These are phyloP conservation scores for Botrytis galanthina DNA, from an alignment of 2,329 filamentous ascomycete species.

Conservation along the genomic window DNA sequence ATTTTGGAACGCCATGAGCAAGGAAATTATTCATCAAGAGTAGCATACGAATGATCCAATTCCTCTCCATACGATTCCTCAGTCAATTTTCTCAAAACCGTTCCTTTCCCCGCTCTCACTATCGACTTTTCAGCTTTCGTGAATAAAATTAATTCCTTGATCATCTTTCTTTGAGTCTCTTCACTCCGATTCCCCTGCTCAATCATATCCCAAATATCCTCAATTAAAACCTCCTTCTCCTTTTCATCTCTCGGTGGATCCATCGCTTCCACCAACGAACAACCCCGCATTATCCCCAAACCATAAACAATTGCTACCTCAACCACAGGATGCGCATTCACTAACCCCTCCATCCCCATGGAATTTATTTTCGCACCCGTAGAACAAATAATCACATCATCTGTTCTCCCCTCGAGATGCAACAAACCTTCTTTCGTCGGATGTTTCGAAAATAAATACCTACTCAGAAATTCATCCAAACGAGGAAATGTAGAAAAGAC, in stretches of 20 bases:
- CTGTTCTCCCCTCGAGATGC: slow-evolving; percentile 39
- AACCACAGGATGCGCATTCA: background rate
- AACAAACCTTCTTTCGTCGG: slow-evolving; percentile 40
- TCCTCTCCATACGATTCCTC: slow-evolving; percentile 13
- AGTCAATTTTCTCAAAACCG: slow-evolving; percentile 14
- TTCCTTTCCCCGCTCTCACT: slow-evolving; percentile 21
- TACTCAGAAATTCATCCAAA: slow-evolving; percentile 19
- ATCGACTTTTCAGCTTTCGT: slow-evolving; percentile 12
- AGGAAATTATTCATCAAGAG: too few relatives aligned
- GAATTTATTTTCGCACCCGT: slow-evolving; percentile 48
- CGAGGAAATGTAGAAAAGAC: slow-evolving; percentile 38
- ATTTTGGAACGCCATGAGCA: too few relatives aligned
- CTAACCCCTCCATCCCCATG: slow-evolving; percentile 26
- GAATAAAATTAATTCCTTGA: background rate
- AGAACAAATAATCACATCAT: slow-evolving; percentile 46
- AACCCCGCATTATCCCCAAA: background rate
- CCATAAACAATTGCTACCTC: background rate
- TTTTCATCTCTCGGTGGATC: background rate
- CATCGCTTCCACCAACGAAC: background rate
- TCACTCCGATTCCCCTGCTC: background rate
- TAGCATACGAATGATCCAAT: slow-evolving; percentile 14
- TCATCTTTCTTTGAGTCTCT: background rate
- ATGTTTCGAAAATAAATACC: slow-evolving; percentile 43
- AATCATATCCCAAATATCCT: background rate
- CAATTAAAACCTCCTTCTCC: background rate